Evolutionary conservation across 345 rosid genomes (phyloP).

Genomic region (Hevea brasiliensis): DNA sequence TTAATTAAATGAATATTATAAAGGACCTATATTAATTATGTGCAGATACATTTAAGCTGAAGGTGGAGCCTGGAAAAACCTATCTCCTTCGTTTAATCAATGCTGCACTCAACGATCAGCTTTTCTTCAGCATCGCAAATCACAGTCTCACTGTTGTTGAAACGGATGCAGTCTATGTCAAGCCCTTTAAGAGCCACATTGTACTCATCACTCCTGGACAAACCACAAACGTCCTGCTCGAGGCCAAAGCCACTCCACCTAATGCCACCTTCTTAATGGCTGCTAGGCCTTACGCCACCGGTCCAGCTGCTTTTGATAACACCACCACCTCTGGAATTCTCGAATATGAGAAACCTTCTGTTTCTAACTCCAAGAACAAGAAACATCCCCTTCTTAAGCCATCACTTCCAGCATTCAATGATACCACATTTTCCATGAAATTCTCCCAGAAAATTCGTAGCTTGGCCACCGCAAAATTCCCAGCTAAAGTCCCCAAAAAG

Average conservation of each 20-base stretch:
- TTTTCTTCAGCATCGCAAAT: conserved; percentile 68
- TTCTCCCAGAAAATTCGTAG: conserved; percentile 43
- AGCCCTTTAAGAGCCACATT: conserved; percentile 54
- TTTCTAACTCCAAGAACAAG: conserved; percentile 19
- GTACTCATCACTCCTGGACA: conserved; percentile 67
- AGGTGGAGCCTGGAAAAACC: conserved; percentile 48
- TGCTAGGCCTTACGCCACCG: conserved; percentile 48
- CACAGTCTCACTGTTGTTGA: conserved; percentile 66
- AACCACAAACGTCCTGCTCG: conserved; percentile 67
- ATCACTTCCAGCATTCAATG: conserved; percentile 47
- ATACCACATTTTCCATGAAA: conserved; percentile 39
- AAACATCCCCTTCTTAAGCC: conserved; percentile 34
- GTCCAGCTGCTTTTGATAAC: conserved; percentile 50
- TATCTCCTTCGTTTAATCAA: conserved; percentile 54
- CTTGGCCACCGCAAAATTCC: conserved; percentile 42
- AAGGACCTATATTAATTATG: not conserved
- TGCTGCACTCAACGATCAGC: conserved; percentile 63
- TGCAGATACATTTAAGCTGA: conserved; percentile 55
- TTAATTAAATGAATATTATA: too few species aligned
- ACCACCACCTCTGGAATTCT: conserved; percentile 47
- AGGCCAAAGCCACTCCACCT: conserved; percentile 36
- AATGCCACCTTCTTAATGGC: conserved; percentile 36
- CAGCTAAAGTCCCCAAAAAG: conserved; percentile 47
- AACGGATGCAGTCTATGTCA: conserved; percentile 66
- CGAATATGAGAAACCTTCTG: conserved; percentile 30